Evolutionary conservation across 2,329 filamentous ascomycete genomes (phyloP), one percentile per base, ranked within the genome.

Genomic region (Mollisia scopiformis): DNA sequence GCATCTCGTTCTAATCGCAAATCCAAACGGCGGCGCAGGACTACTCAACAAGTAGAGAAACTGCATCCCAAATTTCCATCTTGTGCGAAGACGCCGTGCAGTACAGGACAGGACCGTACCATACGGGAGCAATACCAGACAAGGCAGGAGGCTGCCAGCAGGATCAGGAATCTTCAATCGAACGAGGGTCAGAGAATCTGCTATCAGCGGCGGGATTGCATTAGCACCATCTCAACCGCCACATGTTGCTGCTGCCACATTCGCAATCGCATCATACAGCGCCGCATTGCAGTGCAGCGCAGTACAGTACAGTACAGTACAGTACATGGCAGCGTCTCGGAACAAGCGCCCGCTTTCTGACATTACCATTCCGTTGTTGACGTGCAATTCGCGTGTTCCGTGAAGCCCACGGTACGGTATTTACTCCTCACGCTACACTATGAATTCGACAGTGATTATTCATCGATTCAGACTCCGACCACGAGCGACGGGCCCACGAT

Each of bases 1-100:
- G 56, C 58, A 58, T 62, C 53, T 57, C 46, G 25, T 53, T 23
- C 19, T 58, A 31, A 57, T 55, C 49, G 54, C 39, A 49, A 41
- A 53, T 53, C 33, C 33, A 27, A 28, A 62, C 50, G 43, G 14
- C 39, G 31, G 19, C 41, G 49, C 47, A 21, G 31, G 46, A 52
- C 25, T 19, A 19, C 10, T 16, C 43, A 13, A 7, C 43, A 47
- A 16, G 11, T 47, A 13, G 23, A 39, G 49, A 21, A n/a, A 27
- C 55, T 46, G 35, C 39, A 49, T 21, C 43, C 23, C 47, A 31
- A 55, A 16, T 55, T 21, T 13, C 11, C 21, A 13, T 43, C 37
- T 27, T 10, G 28, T 14, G 25, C n/a, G 23, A 35, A 47, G 39
- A 28, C 10, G 41, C 35, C 31, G 37, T 28, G 21, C 23, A 55